Conservation (phyloP, 108 stramenopile species). For the Skeletonema costatum region DNA sequence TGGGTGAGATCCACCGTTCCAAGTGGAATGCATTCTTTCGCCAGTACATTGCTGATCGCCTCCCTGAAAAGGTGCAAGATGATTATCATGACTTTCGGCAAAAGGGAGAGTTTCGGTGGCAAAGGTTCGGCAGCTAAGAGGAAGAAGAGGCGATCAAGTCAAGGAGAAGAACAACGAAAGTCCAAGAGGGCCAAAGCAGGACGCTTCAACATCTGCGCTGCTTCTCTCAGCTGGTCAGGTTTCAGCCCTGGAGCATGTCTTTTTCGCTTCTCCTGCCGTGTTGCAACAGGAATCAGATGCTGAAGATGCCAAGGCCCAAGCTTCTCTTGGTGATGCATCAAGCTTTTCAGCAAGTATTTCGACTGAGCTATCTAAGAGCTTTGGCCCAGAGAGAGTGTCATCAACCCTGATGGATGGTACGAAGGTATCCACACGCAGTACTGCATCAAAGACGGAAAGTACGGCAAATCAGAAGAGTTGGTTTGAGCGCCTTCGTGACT, state of each 20-base stretch:
- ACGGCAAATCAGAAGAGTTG: conserved; percentile 19
- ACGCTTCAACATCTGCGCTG: conserved; percentile 22
- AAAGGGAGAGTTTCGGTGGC: conserved; percentile 8
- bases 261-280: conserved; percentile 22
- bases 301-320: conserved; percentile 1
- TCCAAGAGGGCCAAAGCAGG: conserved; percentile 25
- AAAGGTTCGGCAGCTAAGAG: neutral
- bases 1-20: conserved; percentile 28
- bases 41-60: conserved; percentile 17
- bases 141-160: conserved; percentile 2
- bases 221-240: conserved; percentile 38
- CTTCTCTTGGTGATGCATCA: conserved; percentile 11
- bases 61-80: conserved; percentile 22
- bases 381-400: neutral
- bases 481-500: conserved; percentile 39
- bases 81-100: conserved; percentile 11
- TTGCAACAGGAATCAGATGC: conserved; percentile 13
- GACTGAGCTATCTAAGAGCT: neutral
- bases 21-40: conserved; percentile 45
- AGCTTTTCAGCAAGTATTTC: conserved; percentile 2
- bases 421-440: neutral
- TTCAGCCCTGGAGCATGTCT: conserved; percentile 29
- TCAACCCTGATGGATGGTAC: neutral
- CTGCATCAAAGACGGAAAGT: neutral
- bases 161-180: conserved; percentile 2